A percentile compares a stretch with the other conserved stretches of the same genome.
Conservation (phyloP, 306 rosid genomes). For the Begonia masoniana region DNA sequence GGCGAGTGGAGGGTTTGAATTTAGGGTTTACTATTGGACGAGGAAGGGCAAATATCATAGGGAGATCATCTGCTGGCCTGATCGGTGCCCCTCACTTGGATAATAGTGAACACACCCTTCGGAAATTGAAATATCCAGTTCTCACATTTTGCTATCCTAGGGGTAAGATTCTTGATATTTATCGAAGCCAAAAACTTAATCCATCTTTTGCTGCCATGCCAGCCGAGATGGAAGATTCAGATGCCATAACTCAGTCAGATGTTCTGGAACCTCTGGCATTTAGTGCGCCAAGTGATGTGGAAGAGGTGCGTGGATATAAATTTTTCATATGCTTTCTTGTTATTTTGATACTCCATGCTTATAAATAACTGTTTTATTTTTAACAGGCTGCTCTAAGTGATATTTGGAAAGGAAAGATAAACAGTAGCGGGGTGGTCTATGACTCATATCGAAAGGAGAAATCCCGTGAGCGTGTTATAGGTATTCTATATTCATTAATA, state of each 20-base stretch:
- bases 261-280: constrained; percentile 42
- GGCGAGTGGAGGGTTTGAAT: constrained; percentile 37
- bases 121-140: constrained; percentile 19
- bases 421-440: constrained; percentile 31
- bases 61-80: constrained; percentile 23
- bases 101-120: constrained; percentile 19
- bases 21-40: constrained; percentile 44
- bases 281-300: constrained; percentile 35
- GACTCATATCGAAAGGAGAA: constrained; percentile 21
- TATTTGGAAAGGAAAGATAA: constrained; percentile 39
- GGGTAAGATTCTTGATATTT: constrained; percentile 52
- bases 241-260: constrained; percentile 21
- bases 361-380: constrained; percentile 4
- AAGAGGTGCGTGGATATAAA: constrained; percentile 26
- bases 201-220: constrained; percentile 21
- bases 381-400: constrained; percentile 29
- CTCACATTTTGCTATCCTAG: constrained; percentile 38
- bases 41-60: constrained; percentile 30
- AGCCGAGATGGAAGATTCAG: constrained; percentile 31
- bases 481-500: constrained; percentile 14
- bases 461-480: constrained; percentile 23
- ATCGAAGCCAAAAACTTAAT: constrained; percentile 28
- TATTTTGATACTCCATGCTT: not conserved
- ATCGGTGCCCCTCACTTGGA: constrained; percentile 20
- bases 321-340: constrained; percentile 1